Evolutionary conservation across 805 yeast genomes (phyloP).

Genomic region (Suhomyces emberorum): DNA sequence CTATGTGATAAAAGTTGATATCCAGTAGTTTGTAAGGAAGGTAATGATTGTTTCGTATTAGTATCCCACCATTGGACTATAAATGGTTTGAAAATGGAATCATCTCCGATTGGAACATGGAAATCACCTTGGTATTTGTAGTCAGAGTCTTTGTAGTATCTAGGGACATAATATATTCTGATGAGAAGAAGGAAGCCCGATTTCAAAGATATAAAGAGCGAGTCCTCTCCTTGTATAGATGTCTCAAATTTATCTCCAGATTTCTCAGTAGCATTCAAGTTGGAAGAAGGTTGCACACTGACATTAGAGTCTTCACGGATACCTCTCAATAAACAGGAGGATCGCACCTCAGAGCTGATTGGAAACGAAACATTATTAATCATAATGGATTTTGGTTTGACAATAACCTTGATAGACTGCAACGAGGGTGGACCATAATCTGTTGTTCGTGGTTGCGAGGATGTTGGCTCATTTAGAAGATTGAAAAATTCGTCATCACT

Average conservation of each 20-base stretch:
- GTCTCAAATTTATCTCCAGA: neutral
- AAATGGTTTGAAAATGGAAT: constrained; percentile 36
- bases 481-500: constrained; percentile 17
- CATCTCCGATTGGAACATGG: constrained; percentile 9
- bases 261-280: no score
- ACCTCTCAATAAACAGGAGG: constrained; percentile 28
- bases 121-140: constrained; percentile 11
- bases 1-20: constrained; percentile 30
- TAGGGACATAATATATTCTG: constrained; percentile 36
- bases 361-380: constrained; percentile 30
- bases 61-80: constrained; percentile 50
- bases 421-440: constrained; percentile 2
- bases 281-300: constrained; percentile 3
- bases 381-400: constrained; percentile 29
- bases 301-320: constrained; percentile 9
- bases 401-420: constrained; percentile 22
- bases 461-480: neutral
- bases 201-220: constrained; percentile 34
- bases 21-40: constrained; percentile 24
- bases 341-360: constrained; percentile 29
- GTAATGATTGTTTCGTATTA: constrained; percentile 11
- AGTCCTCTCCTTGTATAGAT: constrained; percentile 28
- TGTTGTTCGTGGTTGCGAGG: neutral
- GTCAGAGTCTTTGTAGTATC: constrained; percentile 24
- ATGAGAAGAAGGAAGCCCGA: constrained; percentile 42